These are phyloP conservation scores for Sambucus nigra DNA, from an alignment of 129 eudicot species.

Conservation along the genomic window DNA sequence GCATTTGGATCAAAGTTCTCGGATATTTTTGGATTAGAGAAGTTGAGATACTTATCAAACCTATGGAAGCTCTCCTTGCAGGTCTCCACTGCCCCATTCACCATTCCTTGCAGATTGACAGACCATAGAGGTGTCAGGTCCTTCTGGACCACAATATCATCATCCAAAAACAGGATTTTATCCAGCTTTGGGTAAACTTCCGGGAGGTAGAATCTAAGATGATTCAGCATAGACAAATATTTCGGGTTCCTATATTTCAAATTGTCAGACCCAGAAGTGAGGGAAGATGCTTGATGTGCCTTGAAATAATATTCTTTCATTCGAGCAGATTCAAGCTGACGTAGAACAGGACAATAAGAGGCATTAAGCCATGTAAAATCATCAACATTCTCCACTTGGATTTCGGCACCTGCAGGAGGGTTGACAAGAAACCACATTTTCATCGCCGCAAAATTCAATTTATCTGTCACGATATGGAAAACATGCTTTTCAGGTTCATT, in stretches of 20 bases:
- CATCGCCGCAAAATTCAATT: conserved; percentile 90
- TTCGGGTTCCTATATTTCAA: conserved; percentile 96
- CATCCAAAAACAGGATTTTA: conserved; percentile 87
- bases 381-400: conserved; percentile 82
- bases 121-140: conserved; percentile 88
- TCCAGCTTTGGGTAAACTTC: conserved; percentile 92
- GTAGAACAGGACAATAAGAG: conserved; percentile 83
- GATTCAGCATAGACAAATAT: conserved; percentile 89
- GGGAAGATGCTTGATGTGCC: conserved; percentile 67
- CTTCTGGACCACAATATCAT: conserved; percentile 96
- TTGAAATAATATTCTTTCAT: conserved; percentile 92
- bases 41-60: conserved; percentile 87
- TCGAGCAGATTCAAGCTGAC: conserved; percentile 88
- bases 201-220: conserved; percentile 93
- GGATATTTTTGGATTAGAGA: conserved; percentile 82
- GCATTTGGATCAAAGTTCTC: conserved; percentile 82
- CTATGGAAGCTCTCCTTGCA: conserved; percentile 99
- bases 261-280: conserved; percentile 67
- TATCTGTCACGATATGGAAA: conserved; percentile 96
- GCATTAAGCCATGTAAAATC: conserved; percentile 89
- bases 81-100: conserved; percentile 98
- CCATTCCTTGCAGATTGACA: conserved; percentile 88
- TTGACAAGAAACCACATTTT: conserved; percentile 95
- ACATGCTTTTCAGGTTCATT: conserved; percentile 90
- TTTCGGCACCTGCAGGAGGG: conserved; percentile 54